A percentile compares a stretch with the other conserved stretches of the same genome.
Conservation (phyloP, 257 asterid species). For the Petunia secreta region DNA sequence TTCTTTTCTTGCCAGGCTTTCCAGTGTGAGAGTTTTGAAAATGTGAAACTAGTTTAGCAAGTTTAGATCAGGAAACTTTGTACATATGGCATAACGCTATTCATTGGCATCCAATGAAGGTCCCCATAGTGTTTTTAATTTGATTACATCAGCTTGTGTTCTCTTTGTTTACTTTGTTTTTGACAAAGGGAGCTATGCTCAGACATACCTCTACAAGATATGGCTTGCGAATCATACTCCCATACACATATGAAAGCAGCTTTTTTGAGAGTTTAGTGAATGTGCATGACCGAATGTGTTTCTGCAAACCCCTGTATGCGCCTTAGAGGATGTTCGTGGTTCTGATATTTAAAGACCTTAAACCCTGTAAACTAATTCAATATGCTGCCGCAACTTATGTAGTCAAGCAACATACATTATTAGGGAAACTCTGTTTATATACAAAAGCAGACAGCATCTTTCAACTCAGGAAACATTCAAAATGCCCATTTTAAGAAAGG, state of each 20-base stretch:
- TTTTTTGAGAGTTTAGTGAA: background rate
- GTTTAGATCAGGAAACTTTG: slow-evolving; percentile 1
- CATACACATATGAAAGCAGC: background rate
- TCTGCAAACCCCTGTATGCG: too few species aligned
- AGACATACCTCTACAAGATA: background rate
- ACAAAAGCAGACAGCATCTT: too few species aligned
- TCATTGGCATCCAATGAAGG: background rate
- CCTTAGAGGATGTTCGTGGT: background rate
- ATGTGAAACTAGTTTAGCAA: background rate
- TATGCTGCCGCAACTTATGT: background rate
- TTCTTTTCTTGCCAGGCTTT: background rate
- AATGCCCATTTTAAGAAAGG: too few species aligned
- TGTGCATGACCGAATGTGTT: background rate
- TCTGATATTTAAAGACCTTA: background rate
- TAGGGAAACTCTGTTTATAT: background rate
- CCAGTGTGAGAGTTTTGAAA: background rate
- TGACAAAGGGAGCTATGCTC: slow-evolving; percentile 16
- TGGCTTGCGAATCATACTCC: background rate
- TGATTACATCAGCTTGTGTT: background rate
- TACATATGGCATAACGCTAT: slow-evolving; percentile 2
- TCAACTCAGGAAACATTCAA: too few species aligned
- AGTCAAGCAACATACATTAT: background rate
- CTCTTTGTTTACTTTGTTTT: background rate
- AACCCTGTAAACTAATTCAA: background rate
- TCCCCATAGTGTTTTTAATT: too few species aligned